These are phyloP conservation scores for Arthrobotrys pseudoclavata DNA, from an alignment of 2,329 filamentous ascomycete species.

Conservation along the genomic window DNA sequence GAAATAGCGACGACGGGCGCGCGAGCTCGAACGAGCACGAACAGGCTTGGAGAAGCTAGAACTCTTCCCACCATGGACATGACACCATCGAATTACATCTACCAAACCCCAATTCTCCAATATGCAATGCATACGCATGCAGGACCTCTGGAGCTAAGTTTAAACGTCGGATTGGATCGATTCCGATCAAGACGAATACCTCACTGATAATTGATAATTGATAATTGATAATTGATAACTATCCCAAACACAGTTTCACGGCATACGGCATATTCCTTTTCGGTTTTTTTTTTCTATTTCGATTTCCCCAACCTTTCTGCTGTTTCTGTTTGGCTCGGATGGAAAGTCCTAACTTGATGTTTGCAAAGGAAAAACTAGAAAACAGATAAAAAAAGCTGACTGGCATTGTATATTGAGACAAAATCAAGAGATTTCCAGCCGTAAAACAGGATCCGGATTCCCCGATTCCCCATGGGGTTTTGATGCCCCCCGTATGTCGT, in stretches of 20 bases:
- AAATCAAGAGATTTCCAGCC: neutral
- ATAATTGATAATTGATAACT: no score
- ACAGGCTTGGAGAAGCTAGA: neutral
- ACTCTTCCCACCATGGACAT: neutral
- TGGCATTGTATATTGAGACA: slow-evolving; percentile 8
- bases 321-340: slow-evolving; percentile 15
- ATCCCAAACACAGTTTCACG: slow-evolving; percentile 12
- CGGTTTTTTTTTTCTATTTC: neutral
- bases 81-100: slow-evolving; percentile 19
- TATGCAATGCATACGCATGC: slow-evolving; percentile 33
- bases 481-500: slow-evolving; percentile 11
- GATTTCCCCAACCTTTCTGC: slow-evolving; percentile 15
- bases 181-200: slow-evolving; percentile 19
- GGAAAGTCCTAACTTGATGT: slow-evolving; percentile 1
- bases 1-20: slow-evolving; percentile 5
- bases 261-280: slow-evolving; percentile 23
- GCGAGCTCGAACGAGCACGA: slow-evolving; percentile 20
- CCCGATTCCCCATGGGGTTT: slow-evolving; percentile 9
- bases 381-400: neutral
- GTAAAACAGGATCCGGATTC: slow-evolving; percentile 25
- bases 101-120: slow-evolving; percentile 12
- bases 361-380: neutral
- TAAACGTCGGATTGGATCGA: slow-evolving; percentile 8
- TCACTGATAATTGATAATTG: slow-evolving; percentile 2
- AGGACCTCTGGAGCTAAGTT: slow-evolving; percentile 2